These are phyloP conservation scores for Castanea sativa DNA, from an alignment of 306 rosid species.

Conservation along the genomic window DNA sequence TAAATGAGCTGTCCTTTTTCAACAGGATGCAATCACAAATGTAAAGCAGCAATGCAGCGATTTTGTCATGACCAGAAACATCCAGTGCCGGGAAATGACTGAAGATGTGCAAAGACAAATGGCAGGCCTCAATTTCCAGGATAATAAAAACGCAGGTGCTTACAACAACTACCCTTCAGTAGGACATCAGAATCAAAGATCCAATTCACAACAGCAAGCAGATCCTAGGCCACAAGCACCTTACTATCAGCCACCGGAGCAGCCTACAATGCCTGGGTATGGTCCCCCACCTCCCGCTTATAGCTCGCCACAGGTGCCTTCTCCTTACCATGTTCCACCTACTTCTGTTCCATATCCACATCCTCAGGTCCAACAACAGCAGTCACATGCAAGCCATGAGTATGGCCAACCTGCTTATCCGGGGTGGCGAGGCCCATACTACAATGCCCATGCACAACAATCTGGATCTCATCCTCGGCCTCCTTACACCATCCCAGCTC, in stretches of 20 bases:
- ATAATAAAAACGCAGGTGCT: slow-evolving; percentile 45
- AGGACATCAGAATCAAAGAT: slow-evolving; percentile 65
- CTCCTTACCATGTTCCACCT: slow-evolving; percentile 70
- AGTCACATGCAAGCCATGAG: slow-evolving; percentile 64
- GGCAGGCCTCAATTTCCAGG: slow-evolving; percentile 90
- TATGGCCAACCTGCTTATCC: slow-evolving; percentile 97
- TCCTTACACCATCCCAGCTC: slow-evolving; percentile 75
- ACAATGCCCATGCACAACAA: slow-evolving; percentile 69
- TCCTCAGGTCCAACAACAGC: slow-evolving; percentile 65
- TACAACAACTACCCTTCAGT: slow-evolving; percentile 51
- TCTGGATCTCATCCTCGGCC: slow-evolving; percentile 72
- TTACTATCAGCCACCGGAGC: slow-evolving; percentile 75
- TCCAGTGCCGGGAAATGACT: slow-evolving; percentile 94
- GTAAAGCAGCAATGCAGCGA: slow-evolving; percentile 97
- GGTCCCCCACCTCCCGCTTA: slow-evolving; percentile 53
- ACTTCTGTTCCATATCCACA: slow-evolving; percentile 55
- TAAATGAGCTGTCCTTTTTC: slow-evolving; percentile 18
- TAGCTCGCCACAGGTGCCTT: slow-evolving; percentile 48
- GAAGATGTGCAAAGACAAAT: slow-evolving; percentile 94
- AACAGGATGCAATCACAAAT: slow-evolving; percentile 88
- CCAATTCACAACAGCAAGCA: slow-evolving; percentile 46
- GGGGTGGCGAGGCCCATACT: slow-evolving; percentile 94
- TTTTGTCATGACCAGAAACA: slow-evolving; percentile 94
- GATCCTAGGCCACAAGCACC: slow-evolving; percentile 68
- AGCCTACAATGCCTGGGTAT: slow-evolving; percentile 52